A percentile compares a stretch with the other conserved stretches of the same genome.
phyloP scores from a whole-genome alignment of 768 basidiomycete species.

The Amylocystis lapponica region DNA sequence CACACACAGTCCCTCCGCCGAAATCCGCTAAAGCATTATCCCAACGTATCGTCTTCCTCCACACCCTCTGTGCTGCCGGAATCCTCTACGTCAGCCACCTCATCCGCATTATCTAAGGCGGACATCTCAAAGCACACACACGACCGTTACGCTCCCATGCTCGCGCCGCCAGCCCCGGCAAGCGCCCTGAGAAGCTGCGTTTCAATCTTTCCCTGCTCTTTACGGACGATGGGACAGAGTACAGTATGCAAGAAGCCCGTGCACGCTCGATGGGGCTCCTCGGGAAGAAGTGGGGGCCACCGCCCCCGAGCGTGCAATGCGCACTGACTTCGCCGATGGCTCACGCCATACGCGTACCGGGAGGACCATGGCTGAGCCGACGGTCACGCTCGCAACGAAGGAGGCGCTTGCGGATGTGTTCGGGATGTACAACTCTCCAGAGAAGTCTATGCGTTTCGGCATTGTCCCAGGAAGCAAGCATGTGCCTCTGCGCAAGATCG shows the following conservation, averaged over 20 bases:
- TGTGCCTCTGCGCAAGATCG: constrained; percentile 63
- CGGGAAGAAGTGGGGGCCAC: constrained; percentile 81
- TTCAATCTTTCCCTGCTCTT: constrained; percentile 68
- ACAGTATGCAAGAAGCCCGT: constrained; percentile 78
- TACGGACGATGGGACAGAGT: constrained; percentile 75
- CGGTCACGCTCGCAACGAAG: constrained; percentile 95
- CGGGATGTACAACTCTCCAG: constrained; percentile 92
- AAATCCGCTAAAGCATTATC: constrained; percentile 33
- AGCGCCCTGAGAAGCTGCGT: constrained; percentile 64
- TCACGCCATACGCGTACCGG: constrained; percentile 27
- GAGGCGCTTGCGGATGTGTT: constrained; percentile 92
- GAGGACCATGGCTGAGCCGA: constrained; percentile 59
- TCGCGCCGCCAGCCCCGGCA: constrained; percentile 61
- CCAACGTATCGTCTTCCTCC: constrained; percentile 25
- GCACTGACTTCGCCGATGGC: constrained; percentile 59
- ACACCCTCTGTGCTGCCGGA: too few species aligned
- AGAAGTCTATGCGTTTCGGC: constrained; percentile 55
- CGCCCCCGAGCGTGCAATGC: constrained; percentile 35
- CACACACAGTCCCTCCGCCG: constrained; percentile 23
- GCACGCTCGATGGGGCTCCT: constrained; percentile 78
- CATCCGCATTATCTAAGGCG: constrained; percentile 9
- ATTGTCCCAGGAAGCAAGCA: constrained; percentile 60
- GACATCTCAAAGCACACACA: constrained; percentile 16
- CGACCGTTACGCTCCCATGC: constrained; percentile 66
- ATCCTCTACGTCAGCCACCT: neutral